Evolutionary conservation across 805 yeast species (phyloP).

Genomic region (Teunomyces stri): DNA sequence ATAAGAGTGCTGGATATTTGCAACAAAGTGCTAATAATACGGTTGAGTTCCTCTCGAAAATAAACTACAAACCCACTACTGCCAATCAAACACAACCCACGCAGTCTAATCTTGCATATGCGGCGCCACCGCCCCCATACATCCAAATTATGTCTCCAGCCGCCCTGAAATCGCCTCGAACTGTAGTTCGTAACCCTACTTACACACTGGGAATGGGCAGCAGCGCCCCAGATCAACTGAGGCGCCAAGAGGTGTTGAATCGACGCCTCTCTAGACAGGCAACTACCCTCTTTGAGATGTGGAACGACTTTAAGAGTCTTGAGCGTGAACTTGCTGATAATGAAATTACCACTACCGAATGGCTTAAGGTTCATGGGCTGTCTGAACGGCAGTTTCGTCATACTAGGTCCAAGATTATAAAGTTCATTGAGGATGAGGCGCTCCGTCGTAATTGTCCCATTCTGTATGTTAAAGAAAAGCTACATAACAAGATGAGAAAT

Average conservation of each 20-base stretch:
- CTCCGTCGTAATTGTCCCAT: slow-evolving; percentile 14
- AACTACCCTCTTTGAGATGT: slow-evolving; percentile 27
- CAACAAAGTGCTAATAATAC: slow-evolving; percentile 16
- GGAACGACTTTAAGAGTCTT: slow-evolving; percentile 32
- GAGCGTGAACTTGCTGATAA: slow-evolving; percentile 22
- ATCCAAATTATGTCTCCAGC: background rate
- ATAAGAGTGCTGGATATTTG: slow-evolving; percentile 5
- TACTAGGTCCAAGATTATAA: slow-evolving; percentile 25
- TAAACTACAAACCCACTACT: slow-evolving; percentile 7
- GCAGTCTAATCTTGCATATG: slow-evolving; percentile 2
- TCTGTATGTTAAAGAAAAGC: slow-evolving; percentile 23
- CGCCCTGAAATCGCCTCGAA: background rate
- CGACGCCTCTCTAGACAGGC: slow-evolving; percentile 28
- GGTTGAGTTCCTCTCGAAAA: slow-evolving; percentile 16
- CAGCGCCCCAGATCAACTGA: slow-evolving; percentile 7
- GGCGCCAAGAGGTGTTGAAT: slow-evolving; percentile 18
- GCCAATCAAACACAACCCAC: slow-evolving; percentile 4
- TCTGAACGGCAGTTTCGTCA: slow-evolving; percentile 29
- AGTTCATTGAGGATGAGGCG: slow-evolving; percentile 31
- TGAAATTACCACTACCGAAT: slow-evolving; percentile 26
- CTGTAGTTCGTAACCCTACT: background rate
- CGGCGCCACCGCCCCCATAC: slow-evolving; percentile 6
- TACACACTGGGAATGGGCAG: background rate
- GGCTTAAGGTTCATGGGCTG: slow-evolving; percentile 30
- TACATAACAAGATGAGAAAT: slow-evolving; percentile 28